Base-by-base conservation (phyloP, 768 basidiomycete species). In the Boletus insuetus region DNA sequence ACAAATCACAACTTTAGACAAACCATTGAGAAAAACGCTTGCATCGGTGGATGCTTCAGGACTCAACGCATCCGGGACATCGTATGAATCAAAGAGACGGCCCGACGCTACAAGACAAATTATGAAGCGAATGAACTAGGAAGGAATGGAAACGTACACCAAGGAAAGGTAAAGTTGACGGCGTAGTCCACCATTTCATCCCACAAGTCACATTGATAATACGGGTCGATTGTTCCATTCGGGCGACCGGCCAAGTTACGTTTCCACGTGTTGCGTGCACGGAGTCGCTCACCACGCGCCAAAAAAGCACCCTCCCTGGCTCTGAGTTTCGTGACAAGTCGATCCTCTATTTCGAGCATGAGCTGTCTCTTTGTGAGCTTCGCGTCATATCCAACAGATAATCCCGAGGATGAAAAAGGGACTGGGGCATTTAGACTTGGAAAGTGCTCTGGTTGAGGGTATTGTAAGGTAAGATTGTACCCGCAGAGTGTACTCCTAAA, bases 181-280 rank as follows among this genome's bases (percentile, higher is more conserved):
- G 85, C 84, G 62, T 88, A 88, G 64, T 88, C 85, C 22, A 85
- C 62, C 67, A 83, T 78, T 72, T 83, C 81, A 49, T 82, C 76
- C 49, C 81, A 76, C 8, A 87, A 61, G 47, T 81, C 73, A 65
- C 86, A 89, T 3, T 78, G 78, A 50, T 84, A 85, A 81, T 77
- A 79, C 24, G 81, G 73, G 64, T 84, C 78, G 46, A 84, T 77
- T 6, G 80, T 81, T 9, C 78, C 83, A 60, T 82, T 83, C 4
- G 78, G 66, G 35, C 81, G 73, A 13, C 73, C 71, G 31, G 69
- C 69, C 14, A 84, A 67, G 64, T 82, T 77, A 47, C 81, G 73
- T 66, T 82, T 84, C 59, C 65, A 62, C 12, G 38, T 61, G 59
- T 51, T 60, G 64, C 48, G 50, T 47, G 59, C 34, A 55, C 64